Percentiles rank a stretch among this genome's conserved stretches.
Evolutionary conservation across 1,284 basidiomycete genomes (phyloP).

Genomic region (Marasmius sp.): DNA sequence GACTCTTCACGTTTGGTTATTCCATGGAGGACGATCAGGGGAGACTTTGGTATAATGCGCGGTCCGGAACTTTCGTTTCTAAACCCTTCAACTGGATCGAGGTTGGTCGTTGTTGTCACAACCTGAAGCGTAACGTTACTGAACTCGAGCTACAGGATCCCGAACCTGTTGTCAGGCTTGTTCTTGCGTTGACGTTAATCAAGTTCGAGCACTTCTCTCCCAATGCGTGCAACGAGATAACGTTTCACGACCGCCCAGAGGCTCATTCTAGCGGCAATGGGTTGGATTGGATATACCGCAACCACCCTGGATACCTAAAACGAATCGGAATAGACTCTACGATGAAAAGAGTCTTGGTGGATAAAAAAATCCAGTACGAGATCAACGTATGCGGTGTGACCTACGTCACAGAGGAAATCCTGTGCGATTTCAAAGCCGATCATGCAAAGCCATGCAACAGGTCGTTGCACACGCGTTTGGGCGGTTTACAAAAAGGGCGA

Average conservation of each 20-base stretch:
- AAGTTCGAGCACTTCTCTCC: background rate
- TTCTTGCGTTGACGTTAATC: background rate
- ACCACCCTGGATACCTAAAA: background rate
- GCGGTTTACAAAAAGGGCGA: background rate
- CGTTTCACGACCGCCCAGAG: too few species aligned
- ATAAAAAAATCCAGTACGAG: background rate
- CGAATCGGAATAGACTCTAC: background rate
- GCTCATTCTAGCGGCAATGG: background rate
- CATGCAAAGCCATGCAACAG: background rate
- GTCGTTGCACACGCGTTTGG: constrained; percentile 6
- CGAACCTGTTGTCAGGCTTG: background rate
- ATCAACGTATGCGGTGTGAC: background rate
- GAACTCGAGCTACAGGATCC: background rate
- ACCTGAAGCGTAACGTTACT: background rate
- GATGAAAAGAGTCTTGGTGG: background rate
- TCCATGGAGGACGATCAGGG: constrained; percentile 11
- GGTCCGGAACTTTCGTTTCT: background rate
- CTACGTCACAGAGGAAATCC: background rate
- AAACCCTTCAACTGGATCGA: background rate
- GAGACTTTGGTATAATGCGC: constrained; percentile 10
- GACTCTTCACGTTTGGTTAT: constrained; percentile 12
- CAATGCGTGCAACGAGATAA: background rate
- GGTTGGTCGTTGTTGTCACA: background rate
- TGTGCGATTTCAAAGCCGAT: constrained; percentile 4
- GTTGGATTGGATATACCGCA: background rate